Percentiles rank a stretch among this genome's conserved stretches.
Conservation (phyloP, 2,329 filamentous ascomycete species). For the Colletotrichum destructivum region DNA sequence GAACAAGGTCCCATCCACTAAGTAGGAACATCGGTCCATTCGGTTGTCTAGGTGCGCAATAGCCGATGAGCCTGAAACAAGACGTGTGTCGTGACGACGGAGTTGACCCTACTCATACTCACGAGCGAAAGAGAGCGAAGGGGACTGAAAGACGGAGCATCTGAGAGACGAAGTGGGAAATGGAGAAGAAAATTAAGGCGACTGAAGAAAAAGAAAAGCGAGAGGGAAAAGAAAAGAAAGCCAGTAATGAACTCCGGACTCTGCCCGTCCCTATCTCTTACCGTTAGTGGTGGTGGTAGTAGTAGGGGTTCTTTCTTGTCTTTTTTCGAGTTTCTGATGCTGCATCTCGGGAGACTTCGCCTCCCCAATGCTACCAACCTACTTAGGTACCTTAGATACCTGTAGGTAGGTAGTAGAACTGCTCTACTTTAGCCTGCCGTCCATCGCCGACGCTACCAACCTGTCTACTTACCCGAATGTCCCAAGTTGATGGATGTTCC, state of each 20-base stretch:
- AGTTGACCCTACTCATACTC: not conserved
- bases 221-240: too few species aligned
- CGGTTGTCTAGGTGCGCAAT: slow-evolving; percentile 26
- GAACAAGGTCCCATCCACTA: not conserved
- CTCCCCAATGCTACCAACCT: not conserved
- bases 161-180: not conserved
- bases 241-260: not conserved
- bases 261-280: not conserved
- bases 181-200: too few species aligned
- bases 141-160: not conserved
- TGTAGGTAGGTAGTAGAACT: not conserved
- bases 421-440: slow-evolving; percentile 2
- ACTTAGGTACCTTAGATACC: not conserved
- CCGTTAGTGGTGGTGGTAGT: not conserved
- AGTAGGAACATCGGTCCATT: slow-evolving; percentile 6
- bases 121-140: too few species aligned
- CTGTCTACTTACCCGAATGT: not conserved
- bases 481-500: not conserved
- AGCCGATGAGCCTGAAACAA: slow-evolving; percentile 13
- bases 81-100: slow-evolving; percentile 26
- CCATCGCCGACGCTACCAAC: not conserved
- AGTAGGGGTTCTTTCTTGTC: not conserved
- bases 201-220: too few species aligned
- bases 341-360: not conserved
- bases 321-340: not conserved